Base-by-base conservation (phyloP, 108 stramenopile species). In the Nitzschia palea region DNA sequence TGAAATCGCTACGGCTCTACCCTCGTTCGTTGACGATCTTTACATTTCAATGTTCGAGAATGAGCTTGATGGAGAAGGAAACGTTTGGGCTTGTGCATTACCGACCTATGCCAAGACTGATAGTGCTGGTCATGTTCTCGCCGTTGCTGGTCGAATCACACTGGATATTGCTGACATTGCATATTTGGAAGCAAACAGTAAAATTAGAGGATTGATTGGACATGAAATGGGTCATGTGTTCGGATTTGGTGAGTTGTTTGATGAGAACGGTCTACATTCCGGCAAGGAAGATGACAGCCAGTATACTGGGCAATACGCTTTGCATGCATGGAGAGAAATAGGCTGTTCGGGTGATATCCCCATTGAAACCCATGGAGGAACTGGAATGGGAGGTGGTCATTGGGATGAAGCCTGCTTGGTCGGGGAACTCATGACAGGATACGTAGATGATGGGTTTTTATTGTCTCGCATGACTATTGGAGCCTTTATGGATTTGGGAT, bases 201-300 rank as follows among this genome's bases (percentile, higher is more conserved):
- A 26, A 2, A 26, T 26, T 26, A 1, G 12, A 22, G 25, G 1
- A 26, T 12, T 52, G 1, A 1, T 52, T 52, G 14, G 23, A 17
- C 51, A 52, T 6, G 51, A 52, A 52, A 17, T 52, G 27, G 51
- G 20, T 26, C 51, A 52, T 26, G 51, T 52, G 14, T 26, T 52
- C 27, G 51, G 51, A 14, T 52, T 52, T 23, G 51, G 51, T 1
- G 51, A 2, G 14, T 22, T 14, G 14, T 22, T 26, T 26, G 14
- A 26, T 12, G 25, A 52, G 14, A 25, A 25, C 14, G 12, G 20
- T 14, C 25, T 52, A 22, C 25, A 23, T 1, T 26, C 2, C 14
- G 51, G 27, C 5, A 12, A 9, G 12, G 51, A 6, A 14, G 51
- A 26, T 1, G 51, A 22, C 12, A 14, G 23, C 51, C 5, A 52